These are phyloP conservation scores for Scorias spongiosa DNA, from an alignment of 2,329 filamentous ascomycete genomes.

Conservation along the genomic window DNA sequence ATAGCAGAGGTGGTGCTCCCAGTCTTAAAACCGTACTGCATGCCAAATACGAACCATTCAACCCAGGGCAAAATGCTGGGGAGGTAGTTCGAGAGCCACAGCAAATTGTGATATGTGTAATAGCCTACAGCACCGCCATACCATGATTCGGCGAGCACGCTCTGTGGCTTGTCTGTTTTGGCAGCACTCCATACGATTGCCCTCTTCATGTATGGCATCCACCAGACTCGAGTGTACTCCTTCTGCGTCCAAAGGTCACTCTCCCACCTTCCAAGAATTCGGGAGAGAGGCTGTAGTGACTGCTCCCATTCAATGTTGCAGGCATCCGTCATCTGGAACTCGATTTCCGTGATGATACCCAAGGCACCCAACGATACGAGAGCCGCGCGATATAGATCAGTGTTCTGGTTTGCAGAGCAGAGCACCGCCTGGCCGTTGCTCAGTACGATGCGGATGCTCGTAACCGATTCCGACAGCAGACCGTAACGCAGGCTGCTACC, in stretches of 20 bases:
- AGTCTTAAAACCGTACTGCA: slow-evolving; percentile 85
- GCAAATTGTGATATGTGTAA: slow-evolving; percentile 79
- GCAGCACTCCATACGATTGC: slow-evolving; percentile 85
- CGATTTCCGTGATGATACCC: slow-evolving; percentile 81
- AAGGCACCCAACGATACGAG: slow-evolving; percentile 77
- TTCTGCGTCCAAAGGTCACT: slow-evolving; percentile 62
- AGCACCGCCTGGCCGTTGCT: slow-evolving; percentile 59
- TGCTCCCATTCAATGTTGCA: slow-evolving; percentile 84
- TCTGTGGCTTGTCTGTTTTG: slow-evolving; percentile 49
- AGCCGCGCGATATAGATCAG: slow-evolving; percentile 74
- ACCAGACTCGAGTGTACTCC: slow-evolving; percentile 93
- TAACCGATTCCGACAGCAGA: slow-evolving; percentile 64
- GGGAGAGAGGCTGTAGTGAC: slow-evolving; percentile 53
- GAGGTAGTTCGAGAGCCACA: slow-evolving; percentile 63
- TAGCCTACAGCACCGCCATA: slow-evolving; percentile 74
- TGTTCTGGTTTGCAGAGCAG: slow-evolving; percentile 53
- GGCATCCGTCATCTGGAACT: slow-evolving; percentile 62
- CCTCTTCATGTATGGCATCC: slow-evolving; percentile 82
- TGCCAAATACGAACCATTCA: slow-evolving; percentile 92
- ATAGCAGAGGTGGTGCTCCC: slow-evolving; percentile 56
- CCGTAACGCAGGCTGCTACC: slow-evolving; percentile 76
- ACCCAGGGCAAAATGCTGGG: slow-evolving; percentile 73
- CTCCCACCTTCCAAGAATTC: slow-evolving; percentile 58
- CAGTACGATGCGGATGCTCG: slow-evolving; percentile 63
- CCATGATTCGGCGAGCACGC: slow-evolving; percentile 51